These are phyloP conservation scores for Globisporangium echinulatum DNA, from an alignment of 352 stramenopile genomes.

Conservation along the genomic window DNA sequence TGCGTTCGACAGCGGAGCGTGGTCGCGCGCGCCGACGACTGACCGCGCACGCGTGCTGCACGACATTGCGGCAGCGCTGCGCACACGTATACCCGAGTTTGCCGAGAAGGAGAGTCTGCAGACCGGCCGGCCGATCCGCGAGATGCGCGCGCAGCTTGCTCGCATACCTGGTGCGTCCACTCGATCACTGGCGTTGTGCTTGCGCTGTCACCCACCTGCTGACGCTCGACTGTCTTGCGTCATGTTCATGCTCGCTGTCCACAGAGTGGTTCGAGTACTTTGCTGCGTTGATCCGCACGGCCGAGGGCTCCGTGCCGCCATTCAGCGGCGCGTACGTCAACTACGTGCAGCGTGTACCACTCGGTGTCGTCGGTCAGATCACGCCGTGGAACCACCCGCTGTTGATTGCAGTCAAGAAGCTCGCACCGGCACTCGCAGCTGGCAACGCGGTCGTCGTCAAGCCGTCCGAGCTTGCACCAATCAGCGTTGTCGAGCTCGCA, in stretches of 20 bases:
- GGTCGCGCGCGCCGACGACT: constrained; percentile 22
- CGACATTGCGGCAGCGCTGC: constrained; percentile 29
- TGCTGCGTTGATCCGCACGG: constrained; percentile 53
- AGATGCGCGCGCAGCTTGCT: constrained; percentile 47
- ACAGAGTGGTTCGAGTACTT: constrained; percentile 85
- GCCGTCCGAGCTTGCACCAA: constrained; percentile 73
- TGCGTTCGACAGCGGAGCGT: constrained; percentile 27
- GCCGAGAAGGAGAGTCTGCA: constrained; percentile 52
- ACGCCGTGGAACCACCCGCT: constrained; percentile 82
- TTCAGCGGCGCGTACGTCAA: constrained; percentile 57
- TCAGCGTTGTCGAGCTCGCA: constrained; percentile 41
- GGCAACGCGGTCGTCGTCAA: constrained; percentile 85
- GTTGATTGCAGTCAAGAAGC: constrained; percentile 75
- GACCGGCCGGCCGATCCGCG: constrained; percentile 51
- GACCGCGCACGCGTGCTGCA: constrained; percentile 36
- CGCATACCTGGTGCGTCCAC: constrained; percentile 26
- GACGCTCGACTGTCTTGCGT: background rate
- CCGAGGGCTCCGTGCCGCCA: constrained; percentile 54
- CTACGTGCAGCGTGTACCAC: constrained; percentile 41
- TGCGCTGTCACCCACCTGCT: background rate
- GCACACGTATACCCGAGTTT: constrained; percentile 34
- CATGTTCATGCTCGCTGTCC: background rate
- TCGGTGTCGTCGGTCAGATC: constrained; percentile 66
- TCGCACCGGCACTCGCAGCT: constrained; percentile 51
- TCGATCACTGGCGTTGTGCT: background rate